phyloP scores from a whole-genome alignment of 1,139 yeast species.

The Geotrichum carabidarum region DNA sequence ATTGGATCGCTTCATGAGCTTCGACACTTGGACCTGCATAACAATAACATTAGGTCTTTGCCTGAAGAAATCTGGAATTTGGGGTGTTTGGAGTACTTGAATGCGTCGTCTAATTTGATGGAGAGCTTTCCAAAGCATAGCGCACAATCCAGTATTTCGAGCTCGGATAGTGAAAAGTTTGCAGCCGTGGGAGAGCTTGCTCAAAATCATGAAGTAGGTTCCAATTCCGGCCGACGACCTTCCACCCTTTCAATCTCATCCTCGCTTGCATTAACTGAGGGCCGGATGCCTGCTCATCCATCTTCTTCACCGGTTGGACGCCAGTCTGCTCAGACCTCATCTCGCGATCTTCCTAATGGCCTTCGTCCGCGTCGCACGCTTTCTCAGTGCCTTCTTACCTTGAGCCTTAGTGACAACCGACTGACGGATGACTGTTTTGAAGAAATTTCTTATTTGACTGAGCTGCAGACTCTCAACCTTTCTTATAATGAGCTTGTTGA shows the following conservation, averaged over 20 bases:
- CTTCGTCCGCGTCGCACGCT: slow-evolving; percentile 21
- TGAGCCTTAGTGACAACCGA: slow-evolving; percentile 78
- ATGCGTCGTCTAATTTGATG: slow-evolving; percentile 75
- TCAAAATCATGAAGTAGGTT: neutral
- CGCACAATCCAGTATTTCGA: slow-evolving; percentile 11
- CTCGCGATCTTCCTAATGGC: neutral
- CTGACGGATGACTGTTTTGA: slow-evolving; percentile 74
- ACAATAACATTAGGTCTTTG: slow-evolving; percentile 69
- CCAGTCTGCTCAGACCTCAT: neutral
- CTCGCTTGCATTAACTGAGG: slow-evolving; percentile 14
- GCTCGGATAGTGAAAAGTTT: slow-evolving; percentile 15
- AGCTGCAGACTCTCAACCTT: slow-evolving; percentile 61
- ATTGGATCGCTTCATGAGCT: slow-evolving; percentile 60
- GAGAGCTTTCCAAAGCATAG: slow-evolving; percentile 53
- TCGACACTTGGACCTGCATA: slow-evolving; percentile 71
- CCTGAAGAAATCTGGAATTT: slow-evolving; percentile 68
- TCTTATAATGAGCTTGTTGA: slow-evolving; percentile 82
- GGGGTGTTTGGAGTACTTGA: slow-evolving; percentile 53
- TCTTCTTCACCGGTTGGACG: neutral
- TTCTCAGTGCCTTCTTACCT: slow-evolving; percentile 45
- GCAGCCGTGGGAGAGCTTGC: slow-evolving; percentile 11
- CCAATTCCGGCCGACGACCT: slow-evolving; percentile 19
- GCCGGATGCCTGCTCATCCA: slow-evolving; percentile 6
- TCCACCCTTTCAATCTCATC: slow-evolving; percentile 26
- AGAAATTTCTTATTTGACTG: slow-evolving; percentile 54